phyloP scores from a whole-genome alignment of 805 yeast genomes.

The Wickerhamomyces ciferrii region DNA sequence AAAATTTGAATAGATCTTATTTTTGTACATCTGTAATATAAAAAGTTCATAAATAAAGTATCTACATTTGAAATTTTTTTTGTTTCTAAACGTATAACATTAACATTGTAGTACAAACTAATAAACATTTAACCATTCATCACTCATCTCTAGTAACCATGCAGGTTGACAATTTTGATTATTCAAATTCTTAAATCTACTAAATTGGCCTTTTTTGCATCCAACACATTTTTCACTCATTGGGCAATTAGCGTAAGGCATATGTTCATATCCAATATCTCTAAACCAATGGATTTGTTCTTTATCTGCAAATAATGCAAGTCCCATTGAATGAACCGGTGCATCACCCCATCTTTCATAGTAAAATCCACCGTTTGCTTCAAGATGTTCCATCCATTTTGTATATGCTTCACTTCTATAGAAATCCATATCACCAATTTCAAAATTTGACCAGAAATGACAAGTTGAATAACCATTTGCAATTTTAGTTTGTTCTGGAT shows the following conservation, averaged over 20 bases:
- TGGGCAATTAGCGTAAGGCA: slow-evolving; percentile 77
- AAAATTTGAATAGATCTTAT: slow-evolving; percentile 8
- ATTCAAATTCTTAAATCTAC: slow-evolving; percentile 42
- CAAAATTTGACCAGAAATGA: slow-evolving; percentile 91
- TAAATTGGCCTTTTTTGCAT: slow-evolving; percentile 53
- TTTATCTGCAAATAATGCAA: slow-evolving; percentile 67
- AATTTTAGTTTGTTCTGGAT: slow-evolving; percentile 37
- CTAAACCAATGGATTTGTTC: slow-evolving; percentile 78
- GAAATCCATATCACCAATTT: slow-evolving; percentile 81
- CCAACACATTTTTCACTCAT: slow-evolving; percentile 40
- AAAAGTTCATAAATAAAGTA: too few species aligned
- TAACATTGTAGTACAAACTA: slow-evolving; percentile 1
- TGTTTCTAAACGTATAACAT: not conserved
- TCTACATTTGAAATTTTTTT: too few species aligned
- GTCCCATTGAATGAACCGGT: slow-evolving; percentile 78
- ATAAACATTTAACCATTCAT: slow-evolving; percentile 22
- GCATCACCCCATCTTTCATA: slow-evolving; percentile 96
- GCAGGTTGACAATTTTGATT: slow-evolving; percentile 71
- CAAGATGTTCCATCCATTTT: slow-evolving; percentile 59
- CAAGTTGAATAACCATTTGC: slow-evolving; percentile 53
- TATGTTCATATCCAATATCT: slow-evolving; percentile 74
- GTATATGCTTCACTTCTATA: slow-evolving; percentile 64
- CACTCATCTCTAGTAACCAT: slow-evolving; percentile 51
- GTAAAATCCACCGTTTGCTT: slow-evolving; percentile 72
- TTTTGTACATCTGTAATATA: too few species aligned